phyloP scores from a whole-genome alignment of 306 rosid species.

The Alnus glutinosa region DNA sequence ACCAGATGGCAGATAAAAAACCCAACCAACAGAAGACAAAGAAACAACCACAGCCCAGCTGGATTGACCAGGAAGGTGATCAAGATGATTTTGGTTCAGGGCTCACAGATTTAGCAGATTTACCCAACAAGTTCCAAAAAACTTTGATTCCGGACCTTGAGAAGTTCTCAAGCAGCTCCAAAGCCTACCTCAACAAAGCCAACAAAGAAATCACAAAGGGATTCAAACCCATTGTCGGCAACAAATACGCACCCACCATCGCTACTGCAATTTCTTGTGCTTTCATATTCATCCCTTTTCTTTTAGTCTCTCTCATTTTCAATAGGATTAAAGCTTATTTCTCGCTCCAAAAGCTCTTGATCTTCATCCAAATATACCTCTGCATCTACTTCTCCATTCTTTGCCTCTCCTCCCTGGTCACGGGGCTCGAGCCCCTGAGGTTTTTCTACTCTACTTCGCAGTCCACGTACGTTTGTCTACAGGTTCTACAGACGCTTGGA shows the following conservation, averaged over 20 bases:
- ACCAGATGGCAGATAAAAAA: constrained; percentile 29
- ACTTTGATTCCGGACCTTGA: constrained; percentile 79
- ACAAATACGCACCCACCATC: constrained; percentile 76
- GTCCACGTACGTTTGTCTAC: constrained; percentile 71
- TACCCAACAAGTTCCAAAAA: constrained; percentile 61
- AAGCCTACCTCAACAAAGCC: constrained; percentile 60
- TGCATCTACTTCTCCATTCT: constrained; percentile 84
- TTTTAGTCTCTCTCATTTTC: constrained; percentile 73
- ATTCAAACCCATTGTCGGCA: constrained; percentile 85
- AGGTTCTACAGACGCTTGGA: constrained; percentile 77
- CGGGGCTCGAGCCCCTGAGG: constrained; percentile 81
- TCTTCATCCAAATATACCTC: constrained; percentile 86
- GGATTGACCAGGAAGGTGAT: constrained; percentile 55
- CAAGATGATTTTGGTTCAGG: constrained; percentile 57
- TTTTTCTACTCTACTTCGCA: constrained; percentile 85
- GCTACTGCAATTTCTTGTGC: constrained; percentile 63
- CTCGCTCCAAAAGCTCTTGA: constrained; percentile 84
- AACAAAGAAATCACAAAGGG: constrained; percentile 69
- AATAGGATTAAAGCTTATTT: constrained; percentile 82
- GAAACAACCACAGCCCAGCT: constrained; percentile 47
- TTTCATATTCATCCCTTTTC: constrained; percentile 66
- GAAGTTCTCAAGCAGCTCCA: constrained; percentile 72
- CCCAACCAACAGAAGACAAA: constrained; percentile 34
- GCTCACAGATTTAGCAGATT: constrained; percentile 59
- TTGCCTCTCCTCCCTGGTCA: constrained; percentile 53